A percentile compares a stretch with the other conserved stretches of the same genome.
Conservation (phyloP, 176 grass and related monocot species). For the Coix lacrymajobi region DNA sequence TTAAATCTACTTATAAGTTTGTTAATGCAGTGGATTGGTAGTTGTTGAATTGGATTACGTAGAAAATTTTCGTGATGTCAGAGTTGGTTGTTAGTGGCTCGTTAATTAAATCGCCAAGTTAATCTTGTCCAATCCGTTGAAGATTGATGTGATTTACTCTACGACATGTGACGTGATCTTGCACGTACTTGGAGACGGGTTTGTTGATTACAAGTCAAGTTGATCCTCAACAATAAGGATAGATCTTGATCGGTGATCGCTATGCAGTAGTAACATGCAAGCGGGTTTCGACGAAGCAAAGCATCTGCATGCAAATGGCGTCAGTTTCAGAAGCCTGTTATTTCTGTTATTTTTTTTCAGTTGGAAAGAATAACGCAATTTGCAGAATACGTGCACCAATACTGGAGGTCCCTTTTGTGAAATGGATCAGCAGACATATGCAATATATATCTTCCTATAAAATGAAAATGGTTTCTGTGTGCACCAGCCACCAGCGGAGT, state of each 20-base stretch:
- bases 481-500: neutral
- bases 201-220: neutral
- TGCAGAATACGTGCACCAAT: neutral
- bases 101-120: slow-evolving; percentile 26
- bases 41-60: slow-evolving; percentile 16
- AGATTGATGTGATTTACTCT: slow-evolving; percentile 7
- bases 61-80: slow-evolving; percentile 28
- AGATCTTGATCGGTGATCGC: neutral
- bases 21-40: slow-evolving; percentile 7
- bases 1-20: neutral
- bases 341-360: neutral
- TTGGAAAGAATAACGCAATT: neutral
- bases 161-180: slow-evolving; percentile 23
- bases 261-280: neutral
- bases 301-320: neutral
- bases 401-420: neutral
- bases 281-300: neutral
- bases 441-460: too few species aligned
- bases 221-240: slow-evolving; percentile 12
- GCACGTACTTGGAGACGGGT: neutral
- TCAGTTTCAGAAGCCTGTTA: neutral
- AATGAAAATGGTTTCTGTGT: neutral
- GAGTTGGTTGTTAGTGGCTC: slow-evolving; percentile 11
- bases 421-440: neutral
- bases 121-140: neutral